Evolutionary conservation across 768 basidiomycete genomes (phyloP).

Genomic region (Lyophyllum decastes): DNA sequence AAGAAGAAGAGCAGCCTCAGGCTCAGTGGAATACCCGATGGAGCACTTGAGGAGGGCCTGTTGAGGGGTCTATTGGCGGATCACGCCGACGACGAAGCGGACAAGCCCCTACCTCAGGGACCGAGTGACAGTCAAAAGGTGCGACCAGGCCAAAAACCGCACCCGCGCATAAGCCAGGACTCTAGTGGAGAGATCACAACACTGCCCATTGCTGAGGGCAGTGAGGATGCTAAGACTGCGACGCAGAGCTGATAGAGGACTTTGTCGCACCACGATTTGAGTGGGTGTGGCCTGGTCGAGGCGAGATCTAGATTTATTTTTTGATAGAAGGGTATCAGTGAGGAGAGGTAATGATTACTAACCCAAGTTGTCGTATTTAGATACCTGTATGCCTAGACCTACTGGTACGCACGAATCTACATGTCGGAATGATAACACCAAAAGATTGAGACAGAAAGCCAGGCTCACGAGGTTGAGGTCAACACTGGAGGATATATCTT

Average conservation of each 20-base stretch:
- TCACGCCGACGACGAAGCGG: not conserved
- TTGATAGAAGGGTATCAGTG: no score
- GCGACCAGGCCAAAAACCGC: not conserved
- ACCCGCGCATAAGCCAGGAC: not conserved
- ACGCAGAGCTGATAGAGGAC: not conserved
- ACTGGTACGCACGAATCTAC: no score
- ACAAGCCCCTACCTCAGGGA: not conserved
- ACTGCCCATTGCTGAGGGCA: not conserved
- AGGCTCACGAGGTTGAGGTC: no score
- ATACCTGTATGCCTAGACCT: no score
- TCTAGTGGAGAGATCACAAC: not conserved
- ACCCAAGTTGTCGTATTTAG: no score
- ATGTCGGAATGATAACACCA: no score
- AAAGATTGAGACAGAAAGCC: no score
- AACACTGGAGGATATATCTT: no score
- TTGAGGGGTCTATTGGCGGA: constrained; percentile 5
- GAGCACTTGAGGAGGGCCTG: constrained; percentile 13
- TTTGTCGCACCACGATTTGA: not conserved
- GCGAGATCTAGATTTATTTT: no score
- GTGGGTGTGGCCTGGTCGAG: no score
- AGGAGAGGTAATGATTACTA: no score
- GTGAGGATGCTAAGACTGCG: not conserved
- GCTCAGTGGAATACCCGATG: constrained; percentile 5
- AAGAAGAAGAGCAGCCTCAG: constrained; percentile 3
- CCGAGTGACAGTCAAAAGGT: not conserved